Conservation (phyloP, 805 yeast genomes). For the Yamadazyma insecticola region DNA sequence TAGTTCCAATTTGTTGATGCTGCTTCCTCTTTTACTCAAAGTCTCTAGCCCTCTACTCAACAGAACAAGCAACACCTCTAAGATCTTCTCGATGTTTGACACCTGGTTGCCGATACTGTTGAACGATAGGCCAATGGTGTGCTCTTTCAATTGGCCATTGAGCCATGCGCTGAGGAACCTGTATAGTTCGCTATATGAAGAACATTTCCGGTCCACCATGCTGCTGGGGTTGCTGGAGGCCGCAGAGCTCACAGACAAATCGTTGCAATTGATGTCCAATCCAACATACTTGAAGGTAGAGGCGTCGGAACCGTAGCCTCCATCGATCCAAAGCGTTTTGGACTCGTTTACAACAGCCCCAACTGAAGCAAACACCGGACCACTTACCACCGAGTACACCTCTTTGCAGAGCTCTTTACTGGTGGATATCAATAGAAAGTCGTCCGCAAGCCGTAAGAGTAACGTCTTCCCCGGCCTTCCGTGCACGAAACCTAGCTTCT, state of each 20-base stretch:
- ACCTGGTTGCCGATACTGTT: no score
- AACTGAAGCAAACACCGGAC: slow-evolving; percentile 17
- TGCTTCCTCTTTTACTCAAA: no score
- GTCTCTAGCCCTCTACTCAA: no score
- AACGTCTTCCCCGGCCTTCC: slow-evolving; percentile 24
- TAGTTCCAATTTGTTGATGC: no score
- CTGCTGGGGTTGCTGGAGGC: slow-evolving; percentile 4
- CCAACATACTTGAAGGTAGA: slow-evolving; percentile 29
- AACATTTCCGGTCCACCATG: slow-evolving; percentile 6
- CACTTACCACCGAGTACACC: slow-evolving; percentile 15
- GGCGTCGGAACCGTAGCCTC: slow-evolving; percentile 3
- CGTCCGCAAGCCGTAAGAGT: slow-evolving; percentile 70
- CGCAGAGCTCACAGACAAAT: slow-evolving; percentile 3
- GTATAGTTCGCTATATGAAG: slow-evolving; percentile 9
- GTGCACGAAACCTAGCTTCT: slow-evolving; percentile 15
- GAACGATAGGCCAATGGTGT: no score
- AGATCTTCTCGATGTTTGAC: no score
- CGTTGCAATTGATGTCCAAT: slow-evolving; percentile 15
- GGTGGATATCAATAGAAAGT: slow-evolving; percentile 67
- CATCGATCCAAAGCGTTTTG: slow-evolving; percentile 19
- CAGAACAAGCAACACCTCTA: no score
- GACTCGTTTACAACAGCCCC: slow-evolving; percentile 34
- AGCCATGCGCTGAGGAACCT: slow-evolving; percentile 19
- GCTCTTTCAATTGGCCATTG: slow-evolving; percentile 14
- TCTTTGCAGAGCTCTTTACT: slow-evolving; percentile 17